Conservation (phyloP, 164 flowering plant species). For the Sextonia rubra region DNA sequence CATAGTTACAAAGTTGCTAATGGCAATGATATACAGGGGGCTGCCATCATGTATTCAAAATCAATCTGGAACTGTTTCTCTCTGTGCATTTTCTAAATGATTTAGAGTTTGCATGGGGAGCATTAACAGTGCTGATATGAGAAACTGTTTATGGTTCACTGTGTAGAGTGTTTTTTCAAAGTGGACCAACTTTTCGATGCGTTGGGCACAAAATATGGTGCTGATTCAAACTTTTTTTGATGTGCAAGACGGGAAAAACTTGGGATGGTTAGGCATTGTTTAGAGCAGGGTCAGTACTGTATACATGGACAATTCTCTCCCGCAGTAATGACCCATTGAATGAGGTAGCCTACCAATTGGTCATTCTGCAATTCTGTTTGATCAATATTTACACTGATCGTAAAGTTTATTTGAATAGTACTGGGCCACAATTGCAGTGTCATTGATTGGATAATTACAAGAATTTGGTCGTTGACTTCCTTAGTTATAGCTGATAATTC, state of each 20-base stretch:
- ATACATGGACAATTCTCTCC: not conserved
- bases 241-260: not conserved
- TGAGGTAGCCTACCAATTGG: too few species aligned
- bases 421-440: too few species aligned
- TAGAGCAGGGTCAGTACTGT: not conserved
- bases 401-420: too few species aligned
- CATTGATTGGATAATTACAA: too few species aligned
- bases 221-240: not conserved
- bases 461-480: too few species aligned
- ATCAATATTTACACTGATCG: too few species aligned
- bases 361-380: too few species aligned
- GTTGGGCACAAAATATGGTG: not conserved
- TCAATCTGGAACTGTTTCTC: not conserved
- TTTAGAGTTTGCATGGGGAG: not conserved
- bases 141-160: not conserved
- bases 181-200: too few species aligned
- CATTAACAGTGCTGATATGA: not conserved
- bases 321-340: not conserved
- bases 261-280: too few species aligned
- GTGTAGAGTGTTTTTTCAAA: too few species aligned
- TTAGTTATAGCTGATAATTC: too few species aligned
- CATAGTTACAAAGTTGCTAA: not conserved
- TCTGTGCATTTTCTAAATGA: not conserved
- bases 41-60: too few species aligned
- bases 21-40: not conserved